Evolutionary conservation across 768 basidiomycete species (phyloP).

Genomic region (Auricularia sp.): DNA sequence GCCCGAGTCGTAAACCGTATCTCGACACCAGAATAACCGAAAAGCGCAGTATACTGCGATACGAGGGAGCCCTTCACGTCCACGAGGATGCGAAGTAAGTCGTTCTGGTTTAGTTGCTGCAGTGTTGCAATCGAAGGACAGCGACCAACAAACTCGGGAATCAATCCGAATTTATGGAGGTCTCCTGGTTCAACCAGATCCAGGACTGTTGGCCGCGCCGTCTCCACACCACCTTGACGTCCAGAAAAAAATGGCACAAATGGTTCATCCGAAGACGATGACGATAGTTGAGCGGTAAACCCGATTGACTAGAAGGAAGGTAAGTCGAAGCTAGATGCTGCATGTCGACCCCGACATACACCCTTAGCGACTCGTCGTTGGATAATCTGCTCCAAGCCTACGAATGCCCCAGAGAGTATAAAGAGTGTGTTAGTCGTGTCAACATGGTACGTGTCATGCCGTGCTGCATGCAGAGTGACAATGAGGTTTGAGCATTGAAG

Average conservation of each 20-base stretch:
- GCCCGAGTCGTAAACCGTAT: constrained; percentile 79
- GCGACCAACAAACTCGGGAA: constrained; percentile 91
- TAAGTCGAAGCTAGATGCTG: constrained; percentile 4
- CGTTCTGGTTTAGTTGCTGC: constrained; percentile 63
- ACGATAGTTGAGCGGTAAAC: constrained; percentile 50
- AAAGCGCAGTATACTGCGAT: constrained; percentile 80
- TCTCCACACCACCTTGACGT: constrained; percentile 31
- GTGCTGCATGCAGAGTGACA: constrained; percentile 25
- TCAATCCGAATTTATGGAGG: constrained; percentile 85
- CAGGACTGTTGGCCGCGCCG: constrained; percentile 42
- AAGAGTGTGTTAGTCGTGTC: constrained; percentile 92
- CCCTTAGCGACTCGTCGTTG: constrained; percentile 75
- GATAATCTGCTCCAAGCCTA: constrained; percentile 78
- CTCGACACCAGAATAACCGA: constrained; percentile 75
- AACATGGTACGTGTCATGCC: constrained; percentile 62
- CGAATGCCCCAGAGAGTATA: constrained; percentile 90
- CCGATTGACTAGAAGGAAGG: constrained; percentile 67
- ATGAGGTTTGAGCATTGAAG: not conserved
- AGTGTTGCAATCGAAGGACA: constrained; percentile 88
- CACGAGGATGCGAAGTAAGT: constrained; percentile 82
- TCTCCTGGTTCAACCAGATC: constrained; percentile 73
- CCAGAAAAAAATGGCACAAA: constrained; percentile 69
- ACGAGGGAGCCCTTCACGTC: constrained; percentile 88
- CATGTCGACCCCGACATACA: constrained; percentile 34
- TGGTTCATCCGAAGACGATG: constrained; percentile 11